Percentiles rank a stretch among this genome's conserved stretches.
These are phyloP conservation scores for Petunia hybrid DNA, from an alignment of 305 asterid genomes.

Conservation along the genomic window DNA sequence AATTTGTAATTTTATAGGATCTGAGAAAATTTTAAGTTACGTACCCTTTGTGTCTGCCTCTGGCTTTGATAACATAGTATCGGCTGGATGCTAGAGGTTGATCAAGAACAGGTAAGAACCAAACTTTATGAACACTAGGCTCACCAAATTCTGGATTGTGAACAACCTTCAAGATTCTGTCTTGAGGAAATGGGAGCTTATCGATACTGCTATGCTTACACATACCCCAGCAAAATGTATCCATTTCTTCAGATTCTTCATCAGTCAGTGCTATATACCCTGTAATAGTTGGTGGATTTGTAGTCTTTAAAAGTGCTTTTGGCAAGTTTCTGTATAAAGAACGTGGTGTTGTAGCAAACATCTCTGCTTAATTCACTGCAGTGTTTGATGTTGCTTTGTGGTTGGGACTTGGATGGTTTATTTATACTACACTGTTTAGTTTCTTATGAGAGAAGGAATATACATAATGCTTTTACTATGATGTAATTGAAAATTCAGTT, in stretches of 20 bases:
- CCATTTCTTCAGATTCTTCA: conserved; percentile 66
- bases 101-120: conserved; percentile 82
- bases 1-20: background rate
- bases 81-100: conserved; percentile 72
- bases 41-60: conserved; percentile 79
- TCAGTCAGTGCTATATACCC: conserved; percentile 64
- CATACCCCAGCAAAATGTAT: conserved; percentile 66
- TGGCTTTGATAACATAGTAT: conserved; percentile 72
- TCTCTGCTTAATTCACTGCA: conserved; percentile 28
- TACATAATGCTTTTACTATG: conserved; percentile 12
- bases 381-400: background rate
- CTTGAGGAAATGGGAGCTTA: conserved; percentile 79
- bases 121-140: conserved; percentile 53
- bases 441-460: conserved; percentile 36
- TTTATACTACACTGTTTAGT: background rate
- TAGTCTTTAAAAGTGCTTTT: conserved; percentile 48
- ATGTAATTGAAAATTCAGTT: background rate
- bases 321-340: conserved; percentile 56
- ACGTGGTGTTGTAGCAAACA: conserved; percentile 65
- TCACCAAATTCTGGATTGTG: conserved; percentile 61
- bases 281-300: conserved; percentile 53
- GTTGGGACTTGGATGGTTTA: background rate
- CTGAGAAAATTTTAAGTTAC: background rate
- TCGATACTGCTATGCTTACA: conserved; percentile 54
- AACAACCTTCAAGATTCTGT: conserved; percentile 74